Evolutionary conservation across 371 early-diverging fungal species (phyloP).

Genomic region (Circinella umbellata): DNA sequence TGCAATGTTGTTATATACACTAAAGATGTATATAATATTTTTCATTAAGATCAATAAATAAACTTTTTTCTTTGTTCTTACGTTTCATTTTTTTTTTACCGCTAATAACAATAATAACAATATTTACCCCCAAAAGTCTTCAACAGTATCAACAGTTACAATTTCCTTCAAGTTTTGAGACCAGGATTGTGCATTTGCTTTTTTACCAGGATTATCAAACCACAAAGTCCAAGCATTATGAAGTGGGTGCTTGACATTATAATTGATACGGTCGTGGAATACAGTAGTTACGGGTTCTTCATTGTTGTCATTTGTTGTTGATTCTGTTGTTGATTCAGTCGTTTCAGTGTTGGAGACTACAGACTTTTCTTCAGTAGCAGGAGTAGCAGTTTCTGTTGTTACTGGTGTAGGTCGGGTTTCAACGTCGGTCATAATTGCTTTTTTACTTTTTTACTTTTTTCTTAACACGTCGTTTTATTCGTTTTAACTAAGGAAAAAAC

Average conservation of each 20-base stretch:
- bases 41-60: no score
- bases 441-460: no score
- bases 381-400: background rate
- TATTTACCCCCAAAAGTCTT: slow-evolving; percentile 95
- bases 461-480: no score
- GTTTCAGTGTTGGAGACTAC: background rate
- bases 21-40: slow-evolving; percentile 25
- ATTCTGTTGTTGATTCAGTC: slow-evolving; percentile 7
- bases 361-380: slow-evolving; percentile 11
- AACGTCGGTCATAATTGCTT: slow-evolving; percentile 23
- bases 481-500: background rate
- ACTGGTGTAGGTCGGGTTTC: slow-evolving; percentile 21
- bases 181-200: slow-evolving; percentile 85
- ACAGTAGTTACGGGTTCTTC: slow-evolving; percentile 32
- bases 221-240: slow-evolving; percentile 93
- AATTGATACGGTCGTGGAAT: slow-evolving; percentile 59
- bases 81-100: no score
- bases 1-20: slow-evolving; percentile 88
- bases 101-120: no score
- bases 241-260: slow-evolving; percentile 90
- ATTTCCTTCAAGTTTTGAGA: slow-evolving; percentile 87
- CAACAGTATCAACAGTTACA: slow-evolving; percentile 88
- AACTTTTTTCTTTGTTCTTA: no score
- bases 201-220: slow-evolving; percentile 90
- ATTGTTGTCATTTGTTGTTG: slow-evolving; percentile 15